A percentile compares a stretch with the other conserved stretches of the same genome.
Conservation (phyloP, 2,329 filamentous ascomycete species). For the Fusarium compactum region DNA sequence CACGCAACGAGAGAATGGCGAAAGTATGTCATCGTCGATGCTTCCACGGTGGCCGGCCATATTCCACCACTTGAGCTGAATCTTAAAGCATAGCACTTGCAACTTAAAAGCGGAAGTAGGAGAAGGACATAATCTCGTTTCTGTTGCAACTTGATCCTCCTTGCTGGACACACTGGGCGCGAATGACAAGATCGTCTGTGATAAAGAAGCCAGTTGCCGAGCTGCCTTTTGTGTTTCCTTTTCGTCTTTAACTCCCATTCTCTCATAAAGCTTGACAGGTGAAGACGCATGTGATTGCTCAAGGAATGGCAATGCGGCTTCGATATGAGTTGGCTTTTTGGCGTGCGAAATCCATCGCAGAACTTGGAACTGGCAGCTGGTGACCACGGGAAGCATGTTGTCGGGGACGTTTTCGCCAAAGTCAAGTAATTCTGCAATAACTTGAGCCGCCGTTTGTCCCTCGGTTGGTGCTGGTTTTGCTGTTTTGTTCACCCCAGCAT, state of each 20-base stretch:
- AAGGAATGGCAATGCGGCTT: slow-evolving; percentile 68
- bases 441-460: slow-evolving; percentile 47
- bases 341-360: slow-evolving; percentile 72
- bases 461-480: slow-evolving; percentile 48
- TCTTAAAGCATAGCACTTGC: slow-evolving; percentile 72
- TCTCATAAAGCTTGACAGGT: slow-evolving; percentile 67
- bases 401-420: slow-evolving; percentile 64
- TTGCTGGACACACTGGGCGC: slow-evolving; percentile 74
- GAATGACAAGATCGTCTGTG: slow-evolving; percentile 73
- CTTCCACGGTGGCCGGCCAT: slow-evolving; percentile 71
- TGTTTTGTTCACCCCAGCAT: slow-evolving; percentile 54
- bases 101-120: slow-evolving; percentile 71
- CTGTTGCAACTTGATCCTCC: slow-evolving; percentile 68
- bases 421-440: slow-evolving; percentile 70
- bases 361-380: slow-evolving; percentile 73
- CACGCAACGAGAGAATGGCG: slow-evolving; percentile 73
- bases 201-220: slow-evolving; percentile 74
- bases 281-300: slow-evolving; percentile 65
- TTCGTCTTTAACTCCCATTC: slow-evolving; percentile 57
- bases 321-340: slow-evolving; percentile 70
- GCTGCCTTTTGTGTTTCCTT: slow-evolving; percentile 68
- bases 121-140: slow-evolving; percentile 66
- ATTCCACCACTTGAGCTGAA: slow-evolving; percentile 74
- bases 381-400: slow-evolving; percentile 65
- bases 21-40: slow-evolving; percentile 72